Percentiles rank a stretch among this genome's conserved stretches.
phyloP scores from a whole-genome alignment of 441 rosid species.

The Populus tomentosa region DNA sequence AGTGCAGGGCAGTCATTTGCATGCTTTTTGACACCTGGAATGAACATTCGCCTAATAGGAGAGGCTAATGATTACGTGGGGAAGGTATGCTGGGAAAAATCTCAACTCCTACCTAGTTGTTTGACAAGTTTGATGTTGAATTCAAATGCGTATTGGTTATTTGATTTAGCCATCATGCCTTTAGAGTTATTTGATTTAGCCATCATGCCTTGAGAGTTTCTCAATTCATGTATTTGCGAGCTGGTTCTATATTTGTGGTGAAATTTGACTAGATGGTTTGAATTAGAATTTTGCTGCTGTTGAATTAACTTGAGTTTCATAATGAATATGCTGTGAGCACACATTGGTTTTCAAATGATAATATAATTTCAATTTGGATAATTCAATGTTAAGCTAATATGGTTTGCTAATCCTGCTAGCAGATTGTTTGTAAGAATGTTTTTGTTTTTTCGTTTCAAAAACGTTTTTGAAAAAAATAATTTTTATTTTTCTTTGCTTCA shows the following conservation, averaged over 20 bases:
- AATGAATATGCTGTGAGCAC: slow-evolving; percentile 20
- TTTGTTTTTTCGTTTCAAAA: background rate
- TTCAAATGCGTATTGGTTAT: background rate
- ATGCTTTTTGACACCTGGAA: slow-evolving; percentile 95
- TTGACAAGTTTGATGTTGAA: slow-evolving; percentile 4
- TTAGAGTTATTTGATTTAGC: too few relatives aligned
- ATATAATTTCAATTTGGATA: background rate
- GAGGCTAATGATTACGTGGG: slow-evolving; percentile 98
- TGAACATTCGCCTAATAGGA: slow-evolving; percentile 84
- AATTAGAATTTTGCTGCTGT: background rate
- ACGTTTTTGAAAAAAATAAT: background rate
- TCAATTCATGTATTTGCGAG: background rate
- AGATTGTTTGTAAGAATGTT: background rate
- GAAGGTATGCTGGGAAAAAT: slow-evolving; percentile 50
- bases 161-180: background rate
- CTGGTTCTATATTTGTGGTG: background rate
- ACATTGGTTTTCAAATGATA: background rate
- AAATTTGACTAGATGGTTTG: background rate
- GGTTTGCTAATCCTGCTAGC: background rate
- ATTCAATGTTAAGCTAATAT: background rate
- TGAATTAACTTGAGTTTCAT: background rate
- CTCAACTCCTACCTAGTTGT: background rate
- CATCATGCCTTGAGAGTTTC: too few relatives aligned
- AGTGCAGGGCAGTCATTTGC: slow-evolving; percentile 98
- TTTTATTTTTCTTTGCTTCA: too few relatives aligned